These are phyloP conservation scores for Opeltia flavorubescens DNA, from an alignment of 495 filamentous ascomycete genomes.

Conservation along the genomic window DNA sequence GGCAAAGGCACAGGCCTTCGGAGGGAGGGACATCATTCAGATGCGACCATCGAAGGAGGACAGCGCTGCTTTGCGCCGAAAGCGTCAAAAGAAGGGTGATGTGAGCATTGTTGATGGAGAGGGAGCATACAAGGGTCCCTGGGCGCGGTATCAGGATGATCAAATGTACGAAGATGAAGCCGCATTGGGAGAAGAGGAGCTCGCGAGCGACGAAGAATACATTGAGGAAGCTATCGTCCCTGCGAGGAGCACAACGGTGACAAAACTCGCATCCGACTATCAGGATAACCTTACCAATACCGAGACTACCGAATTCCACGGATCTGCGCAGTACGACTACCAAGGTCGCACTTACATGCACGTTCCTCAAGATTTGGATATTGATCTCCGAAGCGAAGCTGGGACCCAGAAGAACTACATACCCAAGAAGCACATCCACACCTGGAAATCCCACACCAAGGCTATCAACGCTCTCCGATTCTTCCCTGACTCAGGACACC, in stretches of 20 bases:
- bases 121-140: conserved; percentile 79
- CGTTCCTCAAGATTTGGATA: conserved; percentile 85
- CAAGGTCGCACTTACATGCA: conserved; percentile 89
- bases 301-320: conserved; percentile 84
- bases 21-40: conserved; percentile 43
- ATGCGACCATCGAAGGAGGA: conserved; percentile 51
- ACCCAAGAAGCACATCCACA: conserved; percentile 85
- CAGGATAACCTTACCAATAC: conserved; percentile 36
- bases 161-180: conserved; percentile 46
- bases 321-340: conserved; percentile 72
- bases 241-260: conserved; percentile 35
- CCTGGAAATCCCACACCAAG: conserved; percentile 76
- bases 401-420: conserved; percentile 76
- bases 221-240: conserved; percentile 42
- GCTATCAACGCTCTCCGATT: conserved; percentile 77
- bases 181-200: conserved; percentile 38
- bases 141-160: conserved; percentile 69
- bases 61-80: conserved; percentile 47
- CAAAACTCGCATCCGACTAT: conserved; percentile 47
- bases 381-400: conserved; percentile 69
- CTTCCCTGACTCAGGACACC: conserved; percentile 74
- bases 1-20: conserved; percentile 32
- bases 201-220: conserved; percentile 68
- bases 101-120: conserved; percentile 71
- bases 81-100: conserved; percentile 73